Evolutionary conservation across 164 flowering plant genomes (phyloP).

Genomic region (Stephania yunnanensis): DNA sequence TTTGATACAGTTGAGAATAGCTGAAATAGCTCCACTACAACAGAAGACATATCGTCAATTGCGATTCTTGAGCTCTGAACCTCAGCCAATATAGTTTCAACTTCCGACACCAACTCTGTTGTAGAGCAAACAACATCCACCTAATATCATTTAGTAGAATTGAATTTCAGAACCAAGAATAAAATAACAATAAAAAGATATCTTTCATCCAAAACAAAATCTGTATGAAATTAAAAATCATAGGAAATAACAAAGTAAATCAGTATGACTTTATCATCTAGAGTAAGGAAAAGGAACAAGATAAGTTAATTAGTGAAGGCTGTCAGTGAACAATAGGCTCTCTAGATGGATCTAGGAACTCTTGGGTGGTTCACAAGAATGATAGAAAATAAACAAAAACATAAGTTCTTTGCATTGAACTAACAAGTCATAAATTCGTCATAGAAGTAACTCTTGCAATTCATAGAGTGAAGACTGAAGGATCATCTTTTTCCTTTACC

Average conservation of each 20-base stretch:
- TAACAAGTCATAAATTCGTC: background rate
- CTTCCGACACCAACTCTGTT: constrained; percentile 33
- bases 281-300: background rate
- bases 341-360: constrained; percentile 44
- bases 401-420: background rate
- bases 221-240: background rate
- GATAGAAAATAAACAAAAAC: background rate
- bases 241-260: background rate
- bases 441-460: background rate
- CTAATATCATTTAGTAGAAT: constrained; percentile 22
- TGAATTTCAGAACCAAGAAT: constrained; percentile 7
- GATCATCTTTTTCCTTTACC: background rate
- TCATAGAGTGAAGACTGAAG: background rate
- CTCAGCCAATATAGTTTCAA: constrained; percentile 44
- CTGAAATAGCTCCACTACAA: constrained; percentile 49
- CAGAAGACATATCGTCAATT: constrained; percentile 29
- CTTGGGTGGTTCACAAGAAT: constrained; percentile 36
- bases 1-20: constrained; percentile 27
- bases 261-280: no score
- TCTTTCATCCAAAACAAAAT: background rate
- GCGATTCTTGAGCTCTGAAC: constrained; percentile 38
- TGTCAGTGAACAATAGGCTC: constrained; percentile 44
- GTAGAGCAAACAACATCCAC: constrained; percentile 29
- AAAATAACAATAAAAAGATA: background rate
- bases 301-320: constrained; percentile 14